Evolutionary conservation across 345 rosid genomes (phyloP), one percentile per base, ranked within the genome.

Genomic region (Populus pruinosa): DNA sequence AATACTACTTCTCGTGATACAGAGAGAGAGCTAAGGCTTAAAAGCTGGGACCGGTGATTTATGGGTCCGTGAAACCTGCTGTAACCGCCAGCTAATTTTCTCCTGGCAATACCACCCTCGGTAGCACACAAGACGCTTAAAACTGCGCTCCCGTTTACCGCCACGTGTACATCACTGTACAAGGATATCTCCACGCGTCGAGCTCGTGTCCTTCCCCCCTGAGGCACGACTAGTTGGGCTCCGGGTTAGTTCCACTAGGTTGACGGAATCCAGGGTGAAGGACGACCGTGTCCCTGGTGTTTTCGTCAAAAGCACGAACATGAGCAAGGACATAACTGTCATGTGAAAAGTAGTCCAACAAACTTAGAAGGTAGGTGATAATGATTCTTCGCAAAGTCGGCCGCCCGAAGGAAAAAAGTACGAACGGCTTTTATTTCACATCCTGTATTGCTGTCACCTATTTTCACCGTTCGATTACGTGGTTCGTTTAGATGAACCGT

Each of bases 121-220:
- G 78, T 83, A 49, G 76, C 75, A 69, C 71, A 68, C 7, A 63
- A 70, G 69, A 43, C 25, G 59, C 39, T 50, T 55, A 53, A 83
- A 80, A 77, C 75, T 82, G 47, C 55, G 64, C 47, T 79, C 73
- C 72, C 1, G 63, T 56, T 70, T 31, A 25, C 43, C 70, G 88
- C 91, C 90, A 87, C 87, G 86, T 88, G 81, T 63, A 82, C 13
- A 14, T 63, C 5, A 59, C 44, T 5, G 39, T 11, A 20, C 76
- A 25, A 31, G 8, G 72, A 70, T 64, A 73, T 67, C 36, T 76
- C 85, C 91, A 90, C 90, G 83, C 89, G 86, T 85, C 86, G 49
- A 31, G 78, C 79, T 80, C 64, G 27, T 65, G 67, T 72, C 47
- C 11, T 43, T 43, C 10, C 2, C 12, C 44, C 44, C 44, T 11